Evolutionary conservation across 2,329 filamentous ascomycete genomes (phyloP), one percentile per base, ranked within the genome.

Genomic region (Paecilomyces sp.): DNA sequence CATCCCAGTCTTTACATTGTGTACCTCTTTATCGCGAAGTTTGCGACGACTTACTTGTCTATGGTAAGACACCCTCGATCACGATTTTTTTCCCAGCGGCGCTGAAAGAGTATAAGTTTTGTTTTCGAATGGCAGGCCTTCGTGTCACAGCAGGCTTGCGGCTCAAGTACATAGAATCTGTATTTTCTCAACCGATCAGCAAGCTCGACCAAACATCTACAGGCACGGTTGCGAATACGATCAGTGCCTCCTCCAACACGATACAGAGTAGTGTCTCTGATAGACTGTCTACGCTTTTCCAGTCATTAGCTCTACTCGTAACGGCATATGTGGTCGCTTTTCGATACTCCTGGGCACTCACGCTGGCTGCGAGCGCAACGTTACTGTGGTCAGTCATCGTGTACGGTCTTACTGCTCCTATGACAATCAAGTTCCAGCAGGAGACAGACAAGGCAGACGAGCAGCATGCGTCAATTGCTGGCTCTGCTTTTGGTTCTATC

Each of bases 11-110:
- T 83, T n/a, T 83, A 79, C 62, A 84, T 85, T 61, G 72, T 86
- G 13, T 85, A 85, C 65, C 74, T 87, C 1, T 85, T 86, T 61
- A 72, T 83, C 22, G 83, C 71, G 13, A 83, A 83, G 58, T 81
- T 85, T 47, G 64, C 75, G 3, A 69, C 85, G n/a, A 79, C 77
- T 0, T 86, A 85, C 62, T 65, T 83, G 18, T 82, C 83, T 61
- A 81, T 81, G 64, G 81, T 84, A 70, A 63, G 71, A 56, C 56
- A 15, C 25, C 25, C 12, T 12, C 41, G 25, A 41, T 58, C 57
- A 55, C 11, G 56, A 11, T 53, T 12, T 3, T 41, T 22, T 22
- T 22, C 54, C 64, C 24, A 62, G 58, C 24, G 51, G 51, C 33
- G 12, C 55, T 47, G 15, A 47, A 47, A 47, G 36, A 47, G 7